A percentile compares a stretch with the other conserved stretches of the same genome.
phyloP scores from a whole-genome alignment of 176 grass and related monocot genomes.

The Panicum miliaceum region DNA sequence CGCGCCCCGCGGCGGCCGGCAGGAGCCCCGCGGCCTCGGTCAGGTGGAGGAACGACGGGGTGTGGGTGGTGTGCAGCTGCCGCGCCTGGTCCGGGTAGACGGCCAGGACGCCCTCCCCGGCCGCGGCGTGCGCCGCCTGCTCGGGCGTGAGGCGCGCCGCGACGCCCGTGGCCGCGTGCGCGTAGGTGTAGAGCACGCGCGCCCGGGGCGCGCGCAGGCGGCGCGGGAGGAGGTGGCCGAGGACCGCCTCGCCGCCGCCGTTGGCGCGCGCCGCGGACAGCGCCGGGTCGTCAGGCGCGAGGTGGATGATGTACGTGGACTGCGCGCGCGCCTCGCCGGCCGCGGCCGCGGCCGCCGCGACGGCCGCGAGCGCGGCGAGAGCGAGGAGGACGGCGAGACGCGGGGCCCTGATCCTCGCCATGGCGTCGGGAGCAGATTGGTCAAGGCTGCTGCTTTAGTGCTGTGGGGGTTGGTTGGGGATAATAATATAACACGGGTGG shows the following conservation, averaged over 20 bases:
- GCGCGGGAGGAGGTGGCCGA: conserved; percentile 46
- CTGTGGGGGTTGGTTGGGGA: neutral
- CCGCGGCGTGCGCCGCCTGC: conserved; percentile 42
- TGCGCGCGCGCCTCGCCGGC: neutral
- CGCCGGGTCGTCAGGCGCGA: conserved; percentile 33
- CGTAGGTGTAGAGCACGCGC: conserved; percentile 41
- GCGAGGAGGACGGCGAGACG: conserved; percentile 18
- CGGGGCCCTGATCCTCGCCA: conserved; percentile 24
- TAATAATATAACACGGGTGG: neutral
- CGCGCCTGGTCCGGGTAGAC: conserved; percentile 62
- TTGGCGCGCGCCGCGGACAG: neutral
- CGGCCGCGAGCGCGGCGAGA: neutral
- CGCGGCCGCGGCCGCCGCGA: fast-evolving
- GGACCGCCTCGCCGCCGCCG: conserved; percentile 20
- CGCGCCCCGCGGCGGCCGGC: conserved; percentile 41
- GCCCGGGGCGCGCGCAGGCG: conserved; percentile 33
- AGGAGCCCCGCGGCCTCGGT: conserved; percentile 54
- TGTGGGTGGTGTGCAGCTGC: conserved; percentile 68
- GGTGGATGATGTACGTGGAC: conserved; percentile 60
- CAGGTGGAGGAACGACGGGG: conserved; percentile 69
- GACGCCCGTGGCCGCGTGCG: conserved; percentile 59
- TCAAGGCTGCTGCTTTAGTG: neutral
- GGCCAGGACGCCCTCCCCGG: conserved; percentile 55
- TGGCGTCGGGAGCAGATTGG: conserved; percentile 40
- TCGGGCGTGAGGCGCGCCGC: conserved; percentile 54